Evolutionary conservation across 2,329 filamentous ascomycete species (phyloP), one percentile per base, ranked within the genome.

Genomic region (Colletotrichum ledebouriae): DNA sequence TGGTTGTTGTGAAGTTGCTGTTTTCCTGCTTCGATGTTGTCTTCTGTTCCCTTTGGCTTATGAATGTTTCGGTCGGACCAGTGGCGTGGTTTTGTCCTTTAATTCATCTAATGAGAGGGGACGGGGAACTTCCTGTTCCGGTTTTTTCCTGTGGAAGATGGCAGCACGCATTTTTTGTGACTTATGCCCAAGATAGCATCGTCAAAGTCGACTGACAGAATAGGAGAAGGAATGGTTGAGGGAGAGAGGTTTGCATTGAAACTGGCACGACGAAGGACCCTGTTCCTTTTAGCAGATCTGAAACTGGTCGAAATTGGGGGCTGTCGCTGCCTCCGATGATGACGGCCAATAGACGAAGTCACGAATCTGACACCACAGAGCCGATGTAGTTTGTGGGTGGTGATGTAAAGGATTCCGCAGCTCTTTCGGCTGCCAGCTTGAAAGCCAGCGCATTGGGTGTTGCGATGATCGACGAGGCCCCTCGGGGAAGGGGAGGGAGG

Each of bases 401-500:
- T 22, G 11, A 11, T 49, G 10, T 7, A 25, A 4, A 25, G 25
- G 4, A 5, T 29, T 29, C 29, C 29, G 7, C 9, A 1, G 29
- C 29, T 29, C 29, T 29, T 6, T 29, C 52, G 52, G 52, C 17
- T 41, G 34, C 52, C 52, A 17, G 52, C 52, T 55, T 33, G 29
- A 10, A 39, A 33, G 2, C 55, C n/a, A 39, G 53, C 34, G 33
- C 56, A 15, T 9, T n/a, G 33, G 55, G 33, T 56, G 33, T 37
- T 59, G 39, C 11, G 17, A 9, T 49, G 65, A 68, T 68, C 47
- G 60, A 68, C 60, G 46, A 13, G 49, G 29, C 25, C 22, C 15
- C 25, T 25, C 20, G 41, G 25, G 20, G 34, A 9, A 10, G 11
- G 12, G 34, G 7, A 10, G 11, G 12, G 34, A 39, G 25, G 25